Percentiles rank a stretch among this genome's conserved stretches.
phyloP scores from a whole-genome alignment of 192 early-diverging fungal species.

The Linderina pennispora region DNA sequence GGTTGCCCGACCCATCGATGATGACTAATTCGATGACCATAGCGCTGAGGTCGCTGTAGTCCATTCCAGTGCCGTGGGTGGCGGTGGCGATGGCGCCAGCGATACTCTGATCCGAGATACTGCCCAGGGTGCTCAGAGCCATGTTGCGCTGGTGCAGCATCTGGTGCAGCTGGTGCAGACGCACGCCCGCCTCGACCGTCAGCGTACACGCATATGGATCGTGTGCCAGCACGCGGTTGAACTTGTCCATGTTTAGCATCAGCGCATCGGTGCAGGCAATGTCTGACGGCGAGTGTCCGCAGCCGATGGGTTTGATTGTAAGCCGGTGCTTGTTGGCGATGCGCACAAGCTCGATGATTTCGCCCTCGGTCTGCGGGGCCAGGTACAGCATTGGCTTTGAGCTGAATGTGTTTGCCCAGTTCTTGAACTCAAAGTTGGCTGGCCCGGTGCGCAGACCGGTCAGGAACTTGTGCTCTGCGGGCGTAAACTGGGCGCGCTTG shows the following conservation, averaged over 20 bases:
- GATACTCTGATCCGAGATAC: constrained; percentile 69
- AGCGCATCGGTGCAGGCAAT: constrained; percentile 58
- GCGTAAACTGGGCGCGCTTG: background rate
- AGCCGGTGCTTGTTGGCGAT: constrained; percentile 32
- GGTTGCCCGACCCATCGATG: constrained; percentile 50
- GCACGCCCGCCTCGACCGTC: constrained; percentile 62
- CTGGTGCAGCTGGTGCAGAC: constrained; percentile 54
- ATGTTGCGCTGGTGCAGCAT: constrained; percentile 49
- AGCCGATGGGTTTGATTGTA: constrained; percentile 57
- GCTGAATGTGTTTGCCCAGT: constrained; percentile 64
- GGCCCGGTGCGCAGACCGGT: constrained; percentile 11
- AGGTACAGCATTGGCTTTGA: constrained; percentile 54
- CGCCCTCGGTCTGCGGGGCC: constrained; percentile 52
- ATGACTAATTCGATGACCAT: constrained; percentile 53
- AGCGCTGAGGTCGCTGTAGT: constrained; percentile 54
- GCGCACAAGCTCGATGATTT: constrained; percentile 53
- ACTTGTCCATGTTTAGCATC: constrained; percentile 64
- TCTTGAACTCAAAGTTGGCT: constrained; percentile 38
- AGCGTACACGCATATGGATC: constrained; percentile 45
- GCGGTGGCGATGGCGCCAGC: constrained; percentile 70
- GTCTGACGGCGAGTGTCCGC: constrained; percentile 73
- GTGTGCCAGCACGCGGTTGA: constrained; percentile 49
- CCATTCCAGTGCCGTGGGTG: constrained; percentile 64
- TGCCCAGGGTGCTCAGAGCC: constrained; percentile 63
- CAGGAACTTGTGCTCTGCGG: constrained; percentile 10